A percentile compares a stretch with the other conserved stretches of the same genome.
Conservation (phyloP, 805 yeast genomes). For the Ogataea pignaliae region DNA sequence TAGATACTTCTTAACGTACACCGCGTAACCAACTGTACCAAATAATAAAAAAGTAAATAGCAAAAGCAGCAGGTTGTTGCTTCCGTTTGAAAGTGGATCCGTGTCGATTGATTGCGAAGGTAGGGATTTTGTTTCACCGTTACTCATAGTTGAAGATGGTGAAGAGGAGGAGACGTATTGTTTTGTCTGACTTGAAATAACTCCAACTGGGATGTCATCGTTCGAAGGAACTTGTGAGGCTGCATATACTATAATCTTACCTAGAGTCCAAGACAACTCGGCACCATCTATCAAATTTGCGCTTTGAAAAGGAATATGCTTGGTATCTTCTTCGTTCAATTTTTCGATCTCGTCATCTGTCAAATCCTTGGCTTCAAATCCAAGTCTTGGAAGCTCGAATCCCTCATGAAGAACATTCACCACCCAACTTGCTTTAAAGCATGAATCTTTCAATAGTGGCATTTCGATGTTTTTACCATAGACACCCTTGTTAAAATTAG, state of each 20-base stretch:
- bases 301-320: constrained; percentile 69
- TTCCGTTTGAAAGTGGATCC: constrained; percentile 2
- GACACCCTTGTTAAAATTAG: constrained; percentile 46
- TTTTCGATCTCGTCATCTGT: constrained; percentile 22
- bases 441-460: constrained; percentile 64
- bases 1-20: constrained; percentile 7
- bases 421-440: constrained; percentile 96
- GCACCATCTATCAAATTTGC: constrained; percentile 76
- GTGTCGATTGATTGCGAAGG: constrained; percentile 1
- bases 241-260: constrained; percentile 79
- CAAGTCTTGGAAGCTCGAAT: constrained; percentile 75
- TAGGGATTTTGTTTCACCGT: background rate
- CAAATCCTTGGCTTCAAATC: constrained; percentile 39
- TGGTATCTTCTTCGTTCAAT: constrained; percentile 20
- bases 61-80: constrained; percentile 8
- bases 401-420: constrained; percentile 88
- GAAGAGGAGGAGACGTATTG: constrained; percentile 2
- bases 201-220: constrained; percentile 28
- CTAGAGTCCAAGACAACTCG: constrained; percentile 94
- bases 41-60: constrained; percentile 10
- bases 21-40: constrained; percentile 8
- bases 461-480: constrained; percentile 53
- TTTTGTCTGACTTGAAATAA: constrained; percentile 34
- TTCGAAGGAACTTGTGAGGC: constrained; percentile 53
- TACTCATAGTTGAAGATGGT: background rate